phyloP scores from a whole-genome alignment of 208 protist species.

The Blastocrithidia nonstop region DNA sequence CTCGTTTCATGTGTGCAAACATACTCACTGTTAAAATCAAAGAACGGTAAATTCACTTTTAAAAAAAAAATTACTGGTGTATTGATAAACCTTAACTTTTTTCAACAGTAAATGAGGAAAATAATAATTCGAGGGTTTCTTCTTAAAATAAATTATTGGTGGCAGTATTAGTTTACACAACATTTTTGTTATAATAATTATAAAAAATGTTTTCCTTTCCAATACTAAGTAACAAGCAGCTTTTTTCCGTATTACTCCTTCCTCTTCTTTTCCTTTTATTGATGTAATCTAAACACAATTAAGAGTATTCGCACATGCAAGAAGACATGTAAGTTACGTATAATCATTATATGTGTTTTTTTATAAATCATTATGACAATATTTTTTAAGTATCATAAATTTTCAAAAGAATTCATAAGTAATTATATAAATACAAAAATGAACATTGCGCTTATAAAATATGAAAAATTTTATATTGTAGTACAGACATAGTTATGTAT shows the following conservation, averaged over 20 bases:
- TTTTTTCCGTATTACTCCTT: too few species aligned
- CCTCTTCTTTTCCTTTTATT: background rate
- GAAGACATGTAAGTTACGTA: too few species aligned
- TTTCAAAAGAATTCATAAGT: constrained; percentile 4
- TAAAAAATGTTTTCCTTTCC: constrained; percentile 4
- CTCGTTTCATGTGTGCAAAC: background rate
- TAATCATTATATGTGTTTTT: too few species aligned
- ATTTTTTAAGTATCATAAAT: constrained; percentile 1
- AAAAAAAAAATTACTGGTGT: background rate
- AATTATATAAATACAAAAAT: too few species aligned
- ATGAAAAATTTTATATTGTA: too few species aligned
- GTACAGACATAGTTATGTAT: too few species aligned
- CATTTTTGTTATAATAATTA: constrained; percentile 4
- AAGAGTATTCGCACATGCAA: too few species aligned
- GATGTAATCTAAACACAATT: too few species aligned
- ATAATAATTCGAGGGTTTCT: background rate
- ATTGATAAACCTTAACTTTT: background rate
- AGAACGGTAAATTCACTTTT: constrained; percentile 1
- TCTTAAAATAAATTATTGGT: background rate
- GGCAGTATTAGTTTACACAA: constrained; percentile 4
- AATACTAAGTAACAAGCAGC: background rate
- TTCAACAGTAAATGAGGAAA: background rate
- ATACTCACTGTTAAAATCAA: background rate
- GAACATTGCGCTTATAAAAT: too few species aligned
- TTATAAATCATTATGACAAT: constrained; percentile 1